Evolutionary conservation across 75 land plant genomes (phyloP).

Genomic region (Selaginella tamariscina): DNA sequence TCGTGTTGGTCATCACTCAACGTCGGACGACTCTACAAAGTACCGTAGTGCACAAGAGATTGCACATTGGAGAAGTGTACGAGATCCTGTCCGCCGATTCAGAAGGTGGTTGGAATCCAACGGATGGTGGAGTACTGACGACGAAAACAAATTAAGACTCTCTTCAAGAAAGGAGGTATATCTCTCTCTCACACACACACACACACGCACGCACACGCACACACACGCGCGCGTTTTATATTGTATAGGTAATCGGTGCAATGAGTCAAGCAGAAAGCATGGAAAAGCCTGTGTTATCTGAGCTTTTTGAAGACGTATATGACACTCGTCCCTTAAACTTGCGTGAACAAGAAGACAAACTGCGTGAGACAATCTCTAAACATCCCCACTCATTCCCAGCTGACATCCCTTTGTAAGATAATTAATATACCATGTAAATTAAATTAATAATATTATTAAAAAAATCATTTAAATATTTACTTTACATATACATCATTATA

Average conservation of each 20-base stretch:
- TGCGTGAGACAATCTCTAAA: conserved; percentile 32
- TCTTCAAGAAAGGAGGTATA: conserved; percentile 47
- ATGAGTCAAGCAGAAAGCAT: conserved; percentile 57
- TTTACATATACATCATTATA: too few relatives aligned
- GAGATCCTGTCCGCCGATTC: conserved; percentile 57
- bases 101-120: conserved; percentile 56
- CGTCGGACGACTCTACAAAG: conserved; percentile 89
- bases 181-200: background rate
- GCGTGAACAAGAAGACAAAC: conserved; percentile 47
- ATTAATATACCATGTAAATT: too few relatives aligned
- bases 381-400: too few relatives aligned
- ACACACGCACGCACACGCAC: too few relatives aligned
- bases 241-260: conserved; percentile 46
- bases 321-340: conserved; percentile 48
- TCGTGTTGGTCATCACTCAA: conserved; percentile 85
- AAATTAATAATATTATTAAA: too few relatives aligned
- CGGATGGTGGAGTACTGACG: conserved; percentile 56
- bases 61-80: conserved; percentile 53
- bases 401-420: too few relatives aligned
- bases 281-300: conserved; percentile 44
- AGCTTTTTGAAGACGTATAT: conserved; percentile 74
- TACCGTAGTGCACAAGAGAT: conserved; percentile 69
- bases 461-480: too few relatives aligned
- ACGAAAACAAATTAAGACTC: conserved; percentile 42
- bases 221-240: too few relatives aligned